These are phyloP conservation scores for Neurospora tetraspora DNA, from an alignment of 495 filamentous ascomycete genomes.

Conservation along the genomic window DNA sequence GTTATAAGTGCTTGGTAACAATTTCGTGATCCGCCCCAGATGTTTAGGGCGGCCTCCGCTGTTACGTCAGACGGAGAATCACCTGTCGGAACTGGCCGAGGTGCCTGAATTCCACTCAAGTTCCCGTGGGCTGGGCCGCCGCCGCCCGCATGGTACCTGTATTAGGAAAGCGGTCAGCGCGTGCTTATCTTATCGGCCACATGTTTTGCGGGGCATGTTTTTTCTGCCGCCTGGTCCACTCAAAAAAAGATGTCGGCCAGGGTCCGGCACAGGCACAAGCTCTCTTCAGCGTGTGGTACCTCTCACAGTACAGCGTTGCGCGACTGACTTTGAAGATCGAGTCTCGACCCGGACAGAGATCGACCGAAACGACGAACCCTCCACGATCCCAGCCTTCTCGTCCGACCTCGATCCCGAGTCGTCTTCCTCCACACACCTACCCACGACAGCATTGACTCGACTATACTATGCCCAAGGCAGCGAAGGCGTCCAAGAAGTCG, in stretches of 20 bases:
- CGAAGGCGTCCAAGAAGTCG: slow-evolving; percentile 50
- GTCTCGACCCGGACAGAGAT: neutral
- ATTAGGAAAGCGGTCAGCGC: neutral
- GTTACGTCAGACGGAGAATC: neutral
- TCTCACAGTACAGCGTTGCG: neutral
- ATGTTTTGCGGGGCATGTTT: slow-evolving; percentile 16
- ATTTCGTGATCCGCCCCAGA: neutral
- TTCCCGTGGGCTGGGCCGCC: neutral
- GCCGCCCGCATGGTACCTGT: neutral
- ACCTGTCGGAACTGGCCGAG: neutral
- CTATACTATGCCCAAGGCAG: slow-evolving; percentile 45
- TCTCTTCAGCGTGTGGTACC: neutral
- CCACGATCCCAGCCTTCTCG: neutral
- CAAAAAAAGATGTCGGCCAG: slow-evolving; percentile 12
- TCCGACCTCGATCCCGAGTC: neutral
- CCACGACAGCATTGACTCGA: neutral
- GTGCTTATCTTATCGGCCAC: slow-evolving; percentile 15
- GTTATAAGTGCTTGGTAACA: neutral
- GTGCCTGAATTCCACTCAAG: neutral
- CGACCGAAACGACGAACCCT: neutral
- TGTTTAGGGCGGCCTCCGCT: neutral
- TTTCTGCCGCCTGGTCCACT: slow-evolving; percentile 14
- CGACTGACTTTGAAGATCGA: neutral
- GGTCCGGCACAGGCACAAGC: neutral
- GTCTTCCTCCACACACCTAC: neutral